phyloP scores from a whole-genome alignment of 2,329 filamentous ascomycete genomes.

The Tolypocladium tropicale region DNA sequence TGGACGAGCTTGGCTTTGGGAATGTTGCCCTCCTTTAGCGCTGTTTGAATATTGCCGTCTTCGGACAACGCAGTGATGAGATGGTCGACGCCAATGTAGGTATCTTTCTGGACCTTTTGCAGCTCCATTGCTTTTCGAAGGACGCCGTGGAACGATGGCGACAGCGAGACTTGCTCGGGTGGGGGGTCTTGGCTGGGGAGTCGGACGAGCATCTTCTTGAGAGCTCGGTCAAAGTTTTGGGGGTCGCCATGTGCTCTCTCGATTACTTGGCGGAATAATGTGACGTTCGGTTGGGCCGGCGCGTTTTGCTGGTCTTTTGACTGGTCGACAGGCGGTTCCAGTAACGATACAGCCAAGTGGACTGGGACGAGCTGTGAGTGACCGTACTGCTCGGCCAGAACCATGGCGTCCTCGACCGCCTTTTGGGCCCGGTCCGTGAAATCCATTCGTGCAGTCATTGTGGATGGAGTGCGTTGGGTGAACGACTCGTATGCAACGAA shows the following conservation, averaged over 20 bases:
- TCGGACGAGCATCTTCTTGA: conserved; percentile 87
- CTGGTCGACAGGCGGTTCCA: conserved; percentile 64
- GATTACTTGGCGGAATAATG: conserved; percentile 90
- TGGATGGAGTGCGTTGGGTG: conserved; percentile 13
- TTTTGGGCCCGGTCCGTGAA: conserved; percentile 91
- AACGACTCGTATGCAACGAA: neutral
- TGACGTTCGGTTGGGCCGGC: conserved; percentile 50
- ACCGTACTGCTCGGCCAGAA: conserved; percentile 76
- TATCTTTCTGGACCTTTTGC: conserved; percentile 96
- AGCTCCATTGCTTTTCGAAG: conserved; percentile 78
- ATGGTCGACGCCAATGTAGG: conserved; percentile 89
- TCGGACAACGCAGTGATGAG: conserved; percentile 79
- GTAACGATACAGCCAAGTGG: conserved; percentile 75
- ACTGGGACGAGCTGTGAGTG: conserved; percentile 87
- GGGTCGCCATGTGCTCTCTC: conserved; percentile 90
- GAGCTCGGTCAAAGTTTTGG: conserved; percentile 74
- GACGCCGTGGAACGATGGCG: conserved; percentile 72
- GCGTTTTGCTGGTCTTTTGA: conserved; percentile 78
- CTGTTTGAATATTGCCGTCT: conserved; percentile 61
- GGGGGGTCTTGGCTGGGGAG: conserved; percentile 91
- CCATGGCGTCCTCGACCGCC: conserved; percentile 80
- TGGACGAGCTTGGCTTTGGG: conserved; percentile 87
- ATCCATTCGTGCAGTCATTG: conserved; percentile 70
- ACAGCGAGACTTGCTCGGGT: conserved; percentile 76
- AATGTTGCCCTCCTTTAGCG: conserved; percentile 77